Percentiles rank a stretch among this genome's conserved stretches.
Conservation (phyloP, 805 yeast genomes). For the Helenozyma baotianmanensis region DNA sequence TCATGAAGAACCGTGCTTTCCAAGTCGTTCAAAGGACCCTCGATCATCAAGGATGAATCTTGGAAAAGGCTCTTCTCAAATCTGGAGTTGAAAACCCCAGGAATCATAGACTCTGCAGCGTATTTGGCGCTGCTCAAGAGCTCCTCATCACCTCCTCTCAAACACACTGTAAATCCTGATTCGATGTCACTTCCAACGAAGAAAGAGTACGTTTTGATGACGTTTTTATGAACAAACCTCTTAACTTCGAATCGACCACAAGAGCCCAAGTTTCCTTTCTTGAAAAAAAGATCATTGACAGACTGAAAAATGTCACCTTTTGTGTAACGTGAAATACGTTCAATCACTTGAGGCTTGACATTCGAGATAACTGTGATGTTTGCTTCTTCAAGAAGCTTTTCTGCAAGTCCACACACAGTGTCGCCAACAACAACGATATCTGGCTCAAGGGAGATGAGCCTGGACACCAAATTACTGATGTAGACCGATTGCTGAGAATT, state of each 20-base stretch:
- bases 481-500: constrained; percentile 86
- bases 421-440: constrained; percentile 75
- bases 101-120: constrained; percentile 74
- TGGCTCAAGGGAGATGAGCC: constrained; percentile 74
- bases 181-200: constrained; percentile 71
- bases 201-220: constrained; percentile 68
- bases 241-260: constrained; percentile 72
- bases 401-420: constrained; percentile 77
- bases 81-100: constrained; percentile 71
- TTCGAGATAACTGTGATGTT: constrained; percentile 79
- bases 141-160: constrained; percentile 74
- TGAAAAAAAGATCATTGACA: constrained; percentile 75
- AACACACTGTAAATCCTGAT: constrained; percentile 77
- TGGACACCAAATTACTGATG: constrained; percentile 70
- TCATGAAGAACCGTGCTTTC: constrained; percentile 2
- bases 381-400: constrained; percentile 63
- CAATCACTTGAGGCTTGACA: constrained; percentile 76
- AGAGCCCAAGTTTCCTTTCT: constrained; percentile 56
- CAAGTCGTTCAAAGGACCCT: background rate
- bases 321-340: constrained; percentile 71
- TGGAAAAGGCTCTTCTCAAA: constrained; percentile 49
- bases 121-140: constrained; percentile 64
- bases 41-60: constrained; percentile 9
- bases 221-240: constrained; percentile 52
- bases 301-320: constrained; percentile 83